These are phyloP conservation scores for Entamoeba dispar DNA, from an alignment of 208 protist genomes.

Conservation along the genomic window DNA sequence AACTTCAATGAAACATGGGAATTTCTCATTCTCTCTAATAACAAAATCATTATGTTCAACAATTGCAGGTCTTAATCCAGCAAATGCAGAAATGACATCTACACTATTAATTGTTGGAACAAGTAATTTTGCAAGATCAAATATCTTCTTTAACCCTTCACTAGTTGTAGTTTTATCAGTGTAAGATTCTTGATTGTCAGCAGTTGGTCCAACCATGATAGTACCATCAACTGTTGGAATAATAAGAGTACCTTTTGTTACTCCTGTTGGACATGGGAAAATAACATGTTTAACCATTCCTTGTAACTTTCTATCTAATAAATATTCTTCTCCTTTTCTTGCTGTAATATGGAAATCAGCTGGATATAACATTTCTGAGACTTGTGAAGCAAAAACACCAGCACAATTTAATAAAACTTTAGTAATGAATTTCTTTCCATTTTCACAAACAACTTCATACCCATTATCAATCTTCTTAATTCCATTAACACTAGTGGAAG, in stretches of 20 bases:
- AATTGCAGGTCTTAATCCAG: slow-evolving; percentile 2
- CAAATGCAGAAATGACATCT: slow-evolving; percentile 4
- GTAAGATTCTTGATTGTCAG: not conserved
- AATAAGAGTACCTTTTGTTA: slow-evolving; percentile 15
- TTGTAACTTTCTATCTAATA: slow-evolving; percentile 7
- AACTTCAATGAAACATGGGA: not conserved
- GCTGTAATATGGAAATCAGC: not conserved
- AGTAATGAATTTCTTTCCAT: not conserved
- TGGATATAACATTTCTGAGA: not conserved
- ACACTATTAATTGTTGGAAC: not conserved
- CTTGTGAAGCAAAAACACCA: slow-evolving; percentile 8
- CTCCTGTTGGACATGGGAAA: not conserved
- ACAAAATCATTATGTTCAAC: slow-evolving; percentile 5
- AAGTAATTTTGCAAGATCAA: not conserved
- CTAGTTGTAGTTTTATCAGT: not conserved
- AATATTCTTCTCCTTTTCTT: slow-evolving; percentile 14
- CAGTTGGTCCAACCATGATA: slow-evolving; percentile 15
- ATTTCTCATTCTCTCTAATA: not conserved
- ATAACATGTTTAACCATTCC: slow-evolving; percentile 4
- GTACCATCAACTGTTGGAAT: slow-evolving; percentile 24
- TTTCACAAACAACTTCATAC: not conserved
- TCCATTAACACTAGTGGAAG: not conserved
- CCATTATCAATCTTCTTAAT: not conserved
- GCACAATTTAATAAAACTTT: slow-evolving; percentile 8
- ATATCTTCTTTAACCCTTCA: not conserved